Evolutionary conservation across 768 basidiomycete genomes (phyloP).

Genomic region (Coprinopsis marcescibilis): DNA sequence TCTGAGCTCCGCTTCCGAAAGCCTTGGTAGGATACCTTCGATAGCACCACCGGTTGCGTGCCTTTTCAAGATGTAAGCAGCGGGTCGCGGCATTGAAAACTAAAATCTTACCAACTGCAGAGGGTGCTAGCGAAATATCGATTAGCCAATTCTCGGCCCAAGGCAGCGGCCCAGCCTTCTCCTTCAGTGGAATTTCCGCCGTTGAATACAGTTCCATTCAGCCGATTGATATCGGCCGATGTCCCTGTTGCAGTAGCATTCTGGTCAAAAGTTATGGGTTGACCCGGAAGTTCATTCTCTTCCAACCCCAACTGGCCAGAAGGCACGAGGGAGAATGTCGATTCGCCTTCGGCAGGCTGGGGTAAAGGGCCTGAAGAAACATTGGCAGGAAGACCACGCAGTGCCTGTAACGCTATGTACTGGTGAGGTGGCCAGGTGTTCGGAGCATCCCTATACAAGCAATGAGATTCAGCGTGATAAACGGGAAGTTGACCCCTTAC

Average conservation of each 20-base stretch:
- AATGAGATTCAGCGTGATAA: neutral
- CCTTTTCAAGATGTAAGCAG: slow-evolving; percentile 34
- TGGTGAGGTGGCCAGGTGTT: slow-evolving; percentile 87
- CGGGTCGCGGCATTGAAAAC: neutral
- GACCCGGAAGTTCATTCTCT: slow-evolving; percentile 68
- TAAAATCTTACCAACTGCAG: slow-evolving; percentile 72
- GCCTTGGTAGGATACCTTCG: slow-evolving; percentile 55
- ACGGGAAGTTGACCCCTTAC: slow-evolving; percentile 26
- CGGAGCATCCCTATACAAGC: slow-evolving; percentile 62
- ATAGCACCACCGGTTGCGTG: slow-evolving; percentile 87
- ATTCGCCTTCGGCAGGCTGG: slow-evolving; percentile 40
- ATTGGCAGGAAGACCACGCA: slow-evolving; percentile 68
- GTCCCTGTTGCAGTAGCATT: slow-evolving; percentile 51
- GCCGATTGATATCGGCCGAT: slow-evolving; percentile 53
- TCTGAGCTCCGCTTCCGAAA: slow-evolving; percentile 67
- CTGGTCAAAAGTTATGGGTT: slow-evolving; percentile 39
- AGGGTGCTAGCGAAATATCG: slow-evolving; percentile 77
- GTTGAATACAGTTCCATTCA: slow-evolving; percentile 53
- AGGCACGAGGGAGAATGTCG: slow-evolving; percentile 66
- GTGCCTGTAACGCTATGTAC: slow-evolving; percentile 73
- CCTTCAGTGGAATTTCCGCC: slow-evolving; percentile 55
- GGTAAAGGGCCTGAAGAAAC: slow-evolving; percentile 56
- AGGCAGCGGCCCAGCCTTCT: slow-evolving; percentile 60
- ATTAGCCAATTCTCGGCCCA: slow-evolving; percentile 75
- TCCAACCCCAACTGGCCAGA: slow-evolving; percentile 72